Percentiles rank a stretch among this genome's conserved stretches.
These are phyloP conservation scores for Aspergillus bertholletiae DNA, from an alignment of 495 filamentous ascomycete species.

Conservation along the genomic window DNA sequence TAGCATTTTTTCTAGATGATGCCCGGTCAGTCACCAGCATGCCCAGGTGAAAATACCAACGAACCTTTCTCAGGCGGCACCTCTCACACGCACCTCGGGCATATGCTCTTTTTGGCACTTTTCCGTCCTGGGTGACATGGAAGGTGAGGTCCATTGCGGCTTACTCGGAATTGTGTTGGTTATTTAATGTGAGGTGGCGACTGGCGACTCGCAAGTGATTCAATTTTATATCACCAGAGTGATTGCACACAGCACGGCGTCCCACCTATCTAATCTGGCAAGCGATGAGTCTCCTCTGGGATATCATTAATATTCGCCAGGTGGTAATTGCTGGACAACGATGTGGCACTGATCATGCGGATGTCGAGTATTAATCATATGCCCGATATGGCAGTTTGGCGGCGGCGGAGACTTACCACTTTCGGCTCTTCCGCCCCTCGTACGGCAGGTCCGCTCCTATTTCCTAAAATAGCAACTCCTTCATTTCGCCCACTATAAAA, in stretches of 20 bases:
- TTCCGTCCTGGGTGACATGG: conserved; percentile 11
- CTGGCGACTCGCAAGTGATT: too few species aligned
- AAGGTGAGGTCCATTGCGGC: conserved; percentile 21
- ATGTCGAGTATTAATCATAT: too few species aligned
- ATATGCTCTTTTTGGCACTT: conserved; percentile 16
- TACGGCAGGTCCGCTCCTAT: neutral
- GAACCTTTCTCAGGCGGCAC: conserved; percentile 22
- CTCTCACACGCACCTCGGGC: conserved; percentile 11
- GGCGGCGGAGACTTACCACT: neutral
- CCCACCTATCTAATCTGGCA: too few species aligned
- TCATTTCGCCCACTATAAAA: neutral
- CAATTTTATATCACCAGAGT: too few species aligned
- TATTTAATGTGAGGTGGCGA: too few species aligned
- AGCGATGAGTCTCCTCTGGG: too few species aligned
- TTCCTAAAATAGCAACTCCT: neutral
- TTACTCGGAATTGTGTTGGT: neutral
- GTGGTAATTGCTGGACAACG: too few species aligned
- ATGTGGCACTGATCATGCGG: too few species aligned
- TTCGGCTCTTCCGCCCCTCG: neutral
- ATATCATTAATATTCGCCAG: too few species aligned
- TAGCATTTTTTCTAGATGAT: conserved; percentile 23
- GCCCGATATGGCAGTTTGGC: too few species aligned
- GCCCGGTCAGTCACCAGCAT: neutral
- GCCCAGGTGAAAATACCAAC: neutral
- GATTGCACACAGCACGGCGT: too few species aligned